These are phyloP conservation scores for Xylariomycetidae sp. DNA, from an alignment of 2,329 filamentous ascomycete genomes.

Conservation along the genomic window DNA sequence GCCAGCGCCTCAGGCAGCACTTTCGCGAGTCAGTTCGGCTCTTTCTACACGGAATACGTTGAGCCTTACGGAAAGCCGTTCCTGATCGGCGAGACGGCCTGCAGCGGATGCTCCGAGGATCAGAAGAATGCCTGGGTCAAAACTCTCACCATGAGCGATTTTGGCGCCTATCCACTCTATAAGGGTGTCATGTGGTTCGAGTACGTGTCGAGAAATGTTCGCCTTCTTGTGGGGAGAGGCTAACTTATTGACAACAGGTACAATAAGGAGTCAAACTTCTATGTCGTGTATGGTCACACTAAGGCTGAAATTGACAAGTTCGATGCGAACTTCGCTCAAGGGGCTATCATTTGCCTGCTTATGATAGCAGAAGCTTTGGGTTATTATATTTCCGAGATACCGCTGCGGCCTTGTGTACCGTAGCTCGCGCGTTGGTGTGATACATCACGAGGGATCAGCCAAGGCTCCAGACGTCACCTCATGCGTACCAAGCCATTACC, in stretches of 20 bases:
- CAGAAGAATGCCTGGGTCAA: slow-evolving; percentile 8
- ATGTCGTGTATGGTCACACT: slow-evolving; percentile 6
- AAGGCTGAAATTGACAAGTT: slow-evolving; percentile 4
- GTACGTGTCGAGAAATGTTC: slow-evolving; percentile 2
- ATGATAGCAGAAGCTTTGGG: no score
- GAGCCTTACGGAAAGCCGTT: slow-evolving; percentile 9
- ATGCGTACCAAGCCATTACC: no score
- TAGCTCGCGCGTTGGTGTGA: no score
- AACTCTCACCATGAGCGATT: slow-evolving; percentile 4
- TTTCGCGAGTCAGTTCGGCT: slow-evolving; percentile 4
- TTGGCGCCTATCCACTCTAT: slow-evolving; percentile 7
- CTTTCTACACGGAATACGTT: slow-evolving; percentile 5
- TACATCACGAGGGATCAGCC: no score
- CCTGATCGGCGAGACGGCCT: slow-evolving; percentile 9
- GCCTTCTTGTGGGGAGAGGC: neutral
- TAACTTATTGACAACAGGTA: neutral
- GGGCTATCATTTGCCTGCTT: no score
- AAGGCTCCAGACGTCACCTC: no score
- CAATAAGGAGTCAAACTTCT: slow-evolving; percentile 8
- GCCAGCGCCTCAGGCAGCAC: slow-evolving; percentile 1
- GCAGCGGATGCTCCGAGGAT: slow-evolving; percentile 1
- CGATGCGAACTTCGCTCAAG: slow-evolving; percentile 3
- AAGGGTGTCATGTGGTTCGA: slow-evolving; percentile 12
- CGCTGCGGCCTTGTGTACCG: no score
- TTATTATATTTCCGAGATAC: no score